Base-by-base conservation (phyloP, 2,329 filamentous ascomycete genomes). In the Geosmithia morbida region DNA sequence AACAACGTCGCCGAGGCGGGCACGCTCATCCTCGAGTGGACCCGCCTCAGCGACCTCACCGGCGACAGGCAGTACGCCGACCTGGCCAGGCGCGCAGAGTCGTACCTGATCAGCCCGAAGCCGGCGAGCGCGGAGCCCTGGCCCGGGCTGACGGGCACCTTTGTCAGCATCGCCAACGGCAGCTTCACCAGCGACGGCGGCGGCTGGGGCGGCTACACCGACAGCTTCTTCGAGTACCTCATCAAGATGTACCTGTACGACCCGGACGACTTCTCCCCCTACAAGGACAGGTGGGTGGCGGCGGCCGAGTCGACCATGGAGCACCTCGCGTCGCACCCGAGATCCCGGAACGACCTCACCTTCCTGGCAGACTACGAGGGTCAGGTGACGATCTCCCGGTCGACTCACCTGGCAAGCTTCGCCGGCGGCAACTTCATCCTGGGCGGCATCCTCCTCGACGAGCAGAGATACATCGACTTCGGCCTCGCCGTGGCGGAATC, bases 191-290 rank as follows among this genome's bases (percentile, higher is more conserved):
- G 90, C 57, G 73, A 73, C 20, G 57, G 54, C 2, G 87, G 88
- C 46, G 83, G 85, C 43, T 94, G 87, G 87, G 75, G 77, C 40
- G 86, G 83, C 46, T 83, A 84, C 7, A 75, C 75, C 29, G 87
- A 94, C 61, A 86, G 80, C 42, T 94, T 83, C 65, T 94, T 94
- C 65, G 87, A 94, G 64, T 94, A 94, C 57, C 74, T 94, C 30
- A 82, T 94, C 62, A 94, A 94, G 69, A 90, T 92, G 85, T 94
- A 81, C 56, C 63, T 90, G 48, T 94, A 94, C 60, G 83, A 90
- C 57, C 70, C 77, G 0, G 54, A 61, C 6, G 71, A 77, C 2
- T 94, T 85, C 56, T 63, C 57, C 2, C 51, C 62, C 2, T 87
- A 90, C 65, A 79, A 72, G 55, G 81, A 89, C 52, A 77, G 79